Conservation (phyloP, 805 yeast genomes). For the Teunomyces barrocoloradensis region DNA sequence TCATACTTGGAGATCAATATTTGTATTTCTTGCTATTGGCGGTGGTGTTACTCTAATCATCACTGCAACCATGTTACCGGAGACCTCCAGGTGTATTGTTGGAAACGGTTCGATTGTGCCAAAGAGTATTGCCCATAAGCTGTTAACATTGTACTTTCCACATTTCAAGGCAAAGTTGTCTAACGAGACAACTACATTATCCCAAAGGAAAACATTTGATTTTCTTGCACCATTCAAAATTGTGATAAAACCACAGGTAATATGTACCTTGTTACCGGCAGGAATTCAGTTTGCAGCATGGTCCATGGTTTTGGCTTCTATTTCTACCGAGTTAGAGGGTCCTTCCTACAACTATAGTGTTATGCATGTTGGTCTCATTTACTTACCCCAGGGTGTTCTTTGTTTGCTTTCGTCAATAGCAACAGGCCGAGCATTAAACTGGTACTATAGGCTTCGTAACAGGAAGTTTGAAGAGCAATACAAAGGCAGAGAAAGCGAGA, state of each 20-base stretch:
- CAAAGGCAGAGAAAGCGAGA: background rate
- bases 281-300: constrained; percentile 67
- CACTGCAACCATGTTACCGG: constrained; percentile 50
- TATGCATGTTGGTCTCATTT: constrained; percentile 65
- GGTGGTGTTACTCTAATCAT: constrained; percentile 46
- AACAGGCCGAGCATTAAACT: constrained; percentile 58
- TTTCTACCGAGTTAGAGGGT: constrained; percentile 53
- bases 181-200: constrained; percentile 10
- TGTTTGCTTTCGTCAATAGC: constrained; percentile 58
- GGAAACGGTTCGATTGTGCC: constrained; percentile 77
- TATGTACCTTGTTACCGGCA: constrained; percentile 51
- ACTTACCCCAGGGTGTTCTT: constrained; percentile 70
- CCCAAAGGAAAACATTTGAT: constrained; percentile 5
- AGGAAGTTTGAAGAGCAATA: constrained; percentile 24
- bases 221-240: constrained; percentile 38
- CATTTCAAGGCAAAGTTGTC: constrained; percentile 8
- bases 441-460: constrained; percentile 38
- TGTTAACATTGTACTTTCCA: constrained; percentile 40
- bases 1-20: constrained; percentile 68
- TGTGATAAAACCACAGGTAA: constrained; percentile 42
- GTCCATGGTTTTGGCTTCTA: constrained; percentile 65
- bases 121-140: constrained; percentile 30
- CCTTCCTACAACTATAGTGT: constrained; percentile 50
- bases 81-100: constrained; percentile 67
- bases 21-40: constrained; percentile 70